Evolutionary conservation across 2,329 filamentous ascomycete species (phyloP), one percentile per base, ranked within the genome.

Genomic region (Venturia nashicola): DNA sequence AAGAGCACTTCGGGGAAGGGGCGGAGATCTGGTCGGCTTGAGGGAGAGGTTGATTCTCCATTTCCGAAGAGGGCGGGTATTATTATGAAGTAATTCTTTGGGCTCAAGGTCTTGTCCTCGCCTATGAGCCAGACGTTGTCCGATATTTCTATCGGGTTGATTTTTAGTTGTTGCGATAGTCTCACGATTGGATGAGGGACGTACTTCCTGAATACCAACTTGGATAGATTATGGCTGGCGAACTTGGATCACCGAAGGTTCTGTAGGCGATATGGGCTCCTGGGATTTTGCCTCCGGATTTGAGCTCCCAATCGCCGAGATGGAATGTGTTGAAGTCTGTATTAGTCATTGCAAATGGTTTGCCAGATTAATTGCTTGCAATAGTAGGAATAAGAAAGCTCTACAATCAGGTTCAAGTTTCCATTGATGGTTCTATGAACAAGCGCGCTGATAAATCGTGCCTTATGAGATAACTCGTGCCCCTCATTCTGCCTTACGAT

Each of bases 81-180:
- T 69, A 90, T 82, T 65, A 89, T 88, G 73, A 83, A 88, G 74
- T 86, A 88, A 59, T 84, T 80, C 16, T 78, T 76, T 0, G 88
- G 87, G 66, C 82, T 82, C 54, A 92, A 77, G 0, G 85, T 82
- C 71, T 84, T 89, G 68, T 84, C 80, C 6, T 81, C 72, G 14
- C 87, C 86, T 51, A 90, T 80, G 12, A 92, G 81, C 89, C 89
- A 91, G 71, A 88, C 80, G 66, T 92, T 92, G 69, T 89, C 86
- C 2, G 80, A 76, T 66, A 92, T 89, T 2, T 75, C 77, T 76
- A 34, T 18, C 51, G n/a, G 6, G 27, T 11, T 14, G 8, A 20
- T 18, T 12, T 20, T 65, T 54, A 42, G 63, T 16, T 36, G 14
- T 2, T 36, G 51, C 27, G 7, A 18, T 16, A 12, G 12, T 36